Evolutionary conservation across 495 filamentous ascomycete species (phyloP).

Genomic region (Corynascus novoguineensis): DNA sequence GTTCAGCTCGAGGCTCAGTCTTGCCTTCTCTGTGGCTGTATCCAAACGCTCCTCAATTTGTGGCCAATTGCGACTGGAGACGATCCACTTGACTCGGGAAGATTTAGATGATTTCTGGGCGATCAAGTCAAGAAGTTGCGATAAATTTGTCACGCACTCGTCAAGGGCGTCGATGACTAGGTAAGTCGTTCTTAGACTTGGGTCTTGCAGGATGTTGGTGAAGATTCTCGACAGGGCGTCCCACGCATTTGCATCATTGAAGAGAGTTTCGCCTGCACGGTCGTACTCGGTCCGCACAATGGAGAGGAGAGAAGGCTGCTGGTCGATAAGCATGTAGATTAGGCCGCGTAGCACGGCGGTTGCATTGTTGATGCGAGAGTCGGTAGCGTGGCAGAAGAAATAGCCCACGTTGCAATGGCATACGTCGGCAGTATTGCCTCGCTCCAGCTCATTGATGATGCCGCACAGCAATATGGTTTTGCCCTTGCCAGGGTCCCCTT

Average conservation of each 20-base stretch:
- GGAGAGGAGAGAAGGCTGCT: not conserved
- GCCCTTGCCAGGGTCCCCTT: too few species aligned
- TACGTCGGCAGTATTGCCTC: not conserved
- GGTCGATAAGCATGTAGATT: slow-evolving; percentile 34
- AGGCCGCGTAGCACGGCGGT: slow-evolving; percentile 38
- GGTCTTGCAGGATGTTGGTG: slow-evolving; percentile 3
- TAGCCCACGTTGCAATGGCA: slow-evolving; percentile 25
- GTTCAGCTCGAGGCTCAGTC: slow-evolving; percentile 33
- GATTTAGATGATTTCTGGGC: slow-evolving; percentile 14
- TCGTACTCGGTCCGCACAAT: not conserved
- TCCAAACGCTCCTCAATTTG: slow-evolving; percentile 32
- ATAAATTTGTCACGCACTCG: slow-evolving; percentile 33
- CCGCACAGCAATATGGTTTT: slow-evolving; percentile 42
- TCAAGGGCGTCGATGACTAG: slow-evolving; percentile 19
- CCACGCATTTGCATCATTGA: not conserved
- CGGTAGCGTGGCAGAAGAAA: slow-evolving; percentile 47
- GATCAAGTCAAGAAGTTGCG: slow-evolving; percentile 32
- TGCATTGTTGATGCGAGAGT: slow-evolving; percentile 38
- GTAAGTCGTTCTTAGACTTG: slow-evolving; percentile 21
- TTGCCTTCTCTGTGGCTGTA: slow-evolving; percentile 10
- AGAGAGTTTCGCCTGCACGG: not conserved
- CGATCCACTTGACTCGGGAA: slow-evolving; percentile 33
- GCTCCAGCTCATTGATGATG: slow-evolving; percentile 36
- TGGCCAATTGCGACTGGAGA: slow-evolving; percentile 37
- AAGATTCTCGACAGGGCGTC: slow-evolving; percentile 2